Base-by-base conservation (phyloP, 495 filamentous ascomycete genomes). In the Penicillium daleae region DNA sequence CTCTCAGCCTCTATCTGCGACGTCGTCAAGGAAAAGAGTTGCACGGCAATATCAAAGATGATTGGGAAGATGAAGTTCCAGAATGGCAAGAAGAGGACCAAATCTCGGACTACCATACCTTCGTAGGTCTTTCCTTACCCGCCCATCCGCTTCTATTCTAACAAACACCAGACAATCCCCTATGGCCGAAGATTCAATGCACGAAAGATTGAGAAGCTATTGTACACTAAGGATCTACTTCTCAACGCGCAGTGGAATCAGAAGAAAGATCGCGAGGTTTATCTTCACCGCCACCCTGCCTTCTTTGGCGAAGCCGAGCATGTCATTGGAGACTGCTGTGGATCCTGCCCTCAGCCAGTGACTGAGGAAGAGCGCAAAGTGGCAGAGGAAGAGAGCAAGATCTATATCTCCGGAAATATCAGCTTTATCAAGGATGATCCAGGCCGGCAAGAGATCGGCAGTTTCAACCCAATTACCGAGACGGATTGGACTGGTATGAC, bases 201-300 rank as follows among this genome's bases (percentile, higher is more conserved):
- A 8, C 84, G 83, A 56, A 90, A 85, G 68, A 92, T 93, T 56
- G 90, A 93, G 69, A 91, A 89, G 64, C 76, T 92, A 0, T 82
- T 92, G 33, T 93, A 91, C 72, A 90, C 88, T 4, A 88, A 89
- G 61, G 91, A 95, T 68, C 71, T 93, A 13, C 79, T 94, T n/a
- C 82, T 95, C 10, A 95, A 95, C 64, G 90, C 90, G 0, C 89
- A 95, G 68, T 95, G 91, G 91, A 95, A 93, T 64, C 84, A 87
- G 63, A 80, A 80, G 0, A 85, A 91, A 19, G 85, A 91, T 31
- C 82, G 91, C 19, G 77, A 85, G 40, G 87, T 92, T 3, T 85
- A 89, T 62, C 80, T 95, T 5, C 91, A 95, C 73, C 84, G 91
- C 3, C 91, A 95, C 67, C 91, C 91, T 13, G 89, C 87, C 40